Percentiles rank a stretch among this genome's conserved stretches.
These are phyloP conservation scores for Aspergillus terreus DNA, from an alignment of 2,329 filamentous ascomycete genomes.

Conservation along the genomic window DNA sequence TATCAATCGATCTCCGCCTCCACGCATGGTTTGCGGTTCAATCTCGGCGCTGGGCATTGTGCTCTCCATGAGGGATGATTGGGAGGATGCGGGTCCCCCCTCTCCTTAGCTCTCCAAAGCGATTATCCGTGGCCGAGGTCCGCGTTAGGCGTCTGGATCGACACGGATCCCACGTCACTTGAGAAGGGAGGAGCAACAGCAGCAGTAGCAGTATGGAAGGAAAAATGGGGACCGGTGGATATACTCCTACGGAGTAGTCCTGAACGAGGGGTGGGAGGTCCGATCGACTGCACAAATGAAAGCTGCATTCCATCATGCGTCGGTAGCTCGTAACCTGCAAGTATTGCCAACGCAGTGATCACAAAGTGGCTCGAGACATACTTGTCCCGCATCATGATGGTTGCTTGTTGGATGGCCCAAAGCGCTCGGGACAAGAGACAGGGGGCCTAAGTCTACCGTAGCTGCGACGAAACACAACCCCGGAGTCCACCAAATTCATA, in stretches of 20 bases:
- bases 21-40: conserved; percentile 1
- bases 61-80: background rate
- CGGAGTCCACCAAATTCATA: no score
- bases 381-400: conserved; percentile 7
- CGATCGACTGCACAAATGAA: background rate
- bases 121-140: conserved; percentile 7
- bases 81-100: background rate
- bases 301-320: background rate
- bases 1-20: conserved; percentile 3
- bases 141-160: background rate
- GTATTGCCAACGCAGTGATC: conserved; percentile 7
- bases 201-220: background rate
- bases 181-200: background rate
- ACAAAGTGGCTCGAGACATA: conserved; percentile 4
- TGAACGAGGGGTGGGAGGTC: no score
- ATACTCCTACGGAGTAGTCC: no score
- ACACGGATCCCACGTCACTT: conserved; percentile 2
- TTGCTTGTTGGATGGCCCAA: conserved; percentile 8
- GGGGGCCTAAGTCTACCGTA: no score
- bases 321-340: background rate
- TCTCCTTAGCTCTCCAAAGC: background rate
- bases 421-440: no score
- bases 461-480: no score
- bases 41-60: background rate
- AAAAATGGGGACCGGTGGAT: background rate